Percentiles rank a stretch among this genome's conserved stretches.
phyloP scores from a whole-genome alignment of 148 eudicot species.

The Beta vulgaris region DNA sequence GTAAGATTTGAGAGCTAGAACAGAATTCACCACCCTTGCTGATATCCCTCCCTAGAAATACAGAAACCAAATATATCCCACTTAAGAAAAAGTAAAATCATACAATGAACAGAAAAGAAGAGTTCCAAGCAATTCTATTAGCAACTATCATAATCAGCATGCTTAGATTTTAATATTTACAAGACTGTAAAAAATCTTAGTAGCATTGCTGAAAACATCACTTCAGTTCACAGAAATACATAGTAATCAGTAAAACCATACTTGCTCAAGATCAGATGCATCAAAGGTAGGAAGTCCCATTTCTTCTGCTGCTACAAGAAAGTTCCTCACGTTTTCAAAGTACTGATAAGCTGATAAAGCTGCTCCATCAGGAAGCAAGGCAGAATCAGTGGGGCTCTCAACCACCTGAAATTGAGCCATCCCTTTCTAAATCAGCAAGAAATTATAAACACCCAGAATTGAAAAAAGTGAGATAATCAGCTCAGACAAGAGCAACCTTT shows the following conservation, averaged over 20 bases:
- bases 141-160: neutral
- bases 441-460: neutral
- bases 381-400: constrained; percentile 73
- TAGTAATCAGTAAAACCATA: constrained; percentile 27
- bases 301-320: constrained; percentile 76
- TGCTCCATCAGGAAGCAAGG: constrained; percentile 83
- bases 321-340: constrained; percentile 95
- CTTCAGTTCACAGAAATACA: neutral
- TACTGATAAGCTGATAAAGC: constrained; percentile 93
- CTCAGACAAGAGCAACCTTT: constrained; percentile 46
- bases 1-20: constrained; percentile 87
- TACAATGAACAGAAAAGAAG: neutral
- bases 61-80: constrained; percentile 6
- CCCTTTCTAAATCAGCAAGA: constrained; percentile 9
- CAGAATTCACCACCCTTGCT: constrained; percentile 78
- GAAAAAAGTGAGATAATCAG: neutral
- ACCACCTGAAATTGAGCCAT: constrained; percentile 53
- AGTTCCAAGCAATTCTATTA: neutral
- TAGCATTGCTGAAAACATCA: neutral
- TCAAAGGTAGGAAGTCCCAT: constrained; percentile 90
- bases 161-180: neutral
- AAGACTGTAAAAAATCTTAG: constrained; percentile 2
- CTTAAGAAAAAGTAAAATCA: neutral
- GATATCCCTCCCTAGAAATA: constrained; percentile 81
- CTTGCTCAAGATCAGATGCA: constrained; percentile 97